Evolutionary conservation across 768 basidiomycete genomes (phyloP).

Genomic region (Trametes punicea): DNA sequence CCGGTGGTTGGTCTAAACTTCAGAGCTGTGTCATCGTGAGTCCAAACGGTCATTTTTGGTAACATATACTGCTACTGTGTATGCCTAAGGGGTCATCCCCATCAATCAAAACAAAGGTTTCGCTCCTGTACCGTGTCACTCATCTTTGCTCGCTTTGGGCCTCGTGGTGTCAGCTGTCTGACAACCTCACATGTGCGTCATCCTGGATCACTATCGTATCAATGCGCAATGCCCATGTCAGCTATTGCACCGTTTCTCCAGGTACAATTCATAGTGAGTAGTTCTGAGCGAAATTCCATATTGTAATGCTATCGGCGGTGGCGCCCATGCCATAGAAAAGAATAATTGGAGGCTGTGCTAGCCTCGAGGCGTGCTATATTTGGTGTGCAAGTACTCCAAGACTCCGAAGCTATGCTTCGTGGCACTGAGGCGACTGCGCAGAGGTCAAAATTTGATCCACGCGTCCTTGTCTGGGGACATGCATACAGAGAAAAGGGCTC

Average conservation of each 20-base stretch:
- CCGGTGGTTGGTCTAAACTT: background rate
- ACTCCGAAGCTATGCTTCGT: background rate
- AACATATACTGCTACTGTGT: no score
- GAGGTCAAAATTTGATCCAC: background rate
- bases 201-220: constrained; percentile 1
- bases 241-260: no score
- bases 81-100: background rate
- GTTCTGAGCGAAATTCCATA: no score
- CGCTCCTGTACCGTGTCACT: background rate
- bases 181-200: constrained; percentile 6
- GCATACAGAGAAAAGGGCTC: background rate
- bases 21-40: background rate
- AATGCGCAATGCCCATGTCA: no score
- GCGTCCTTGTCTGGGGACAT: background rate
- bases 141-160: background rate
- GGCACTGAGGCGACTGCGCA: constrained; percentile 10
- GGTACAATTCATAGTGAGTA: no score
- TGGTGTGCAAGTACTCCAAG: background rate
- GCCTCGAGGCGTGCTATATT: constrained; percentile 7
- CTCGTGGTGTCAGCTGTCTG: no score
- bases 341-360: background rate
- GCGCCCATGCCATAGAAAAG: background rate
- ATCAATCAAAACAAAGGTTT: no score
- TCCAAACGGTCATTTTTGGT: no score
- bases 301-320: background rate